Evolutionary conservation across 2,329 filamentous ascomycete genomes (phyloP), one percentile per base, ranked within the genome.

Genomic region (Colletotrichum liaoningense): DNA sequence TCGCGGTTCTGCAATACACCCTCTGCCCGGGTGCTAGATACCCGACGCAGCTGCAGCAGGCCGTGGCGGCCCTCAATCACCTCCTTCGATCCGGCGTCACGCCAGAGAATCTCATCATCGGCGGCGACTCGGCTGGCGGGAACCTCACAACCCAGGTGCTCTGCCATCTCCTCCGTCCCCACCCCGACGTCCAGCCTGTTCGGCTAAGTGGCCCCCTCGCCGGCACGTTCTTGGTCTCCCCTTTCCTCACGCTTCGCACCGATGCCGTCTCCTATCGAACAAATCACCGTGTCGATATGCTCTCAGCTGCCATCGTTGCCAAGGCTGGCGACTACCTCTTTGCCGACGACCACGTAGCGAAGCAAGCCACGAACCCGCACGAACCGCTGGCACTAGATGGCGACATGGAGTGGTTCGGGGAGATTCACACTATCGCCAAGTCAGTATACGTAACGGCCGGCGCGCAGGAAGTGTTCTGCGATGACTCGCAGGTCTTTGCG

Each of bases 1-100:
- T 84, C 3, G 81, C 78, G 1, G 67, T 83, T 11, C 71, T 84
- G 66, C 79, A 81, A 75, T 84, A 84, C 72, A 78, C 81, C 8
- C 79, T 83, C 14, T 67, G 71, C 12, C 81, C 81, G 12, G 76
- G 62, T 2, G 80, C 76, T 4, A 59, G 67, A n/a, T 80, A 80
- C 28, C 82, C 83, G 1, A 69, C 70, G 0, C 82, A 83, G 38
- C 76, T 84, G 12, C 67, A 60, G 4, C 81, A 84, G 69, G 81
- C 80, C 1, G 77, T 73, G 8, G 38, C 26, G 24, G 59, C 59
- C 24, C 14, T 63, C 9, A 64, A 55, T 28, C 62, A 38, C 46
- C 22, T 64, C 1, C 30, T 64, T 5, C 22, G 30, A 35, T 54
- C 46, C 62, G 62, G 46, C 46, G 30, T 55, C 12, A 12, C 42